Evolutionary conservation across 2,329 filamentous ascomycete species (phyloP), one percentile per base, ranked within the genome.

Genomic region (Chrysoporthe deuterocubensis): DNA sequence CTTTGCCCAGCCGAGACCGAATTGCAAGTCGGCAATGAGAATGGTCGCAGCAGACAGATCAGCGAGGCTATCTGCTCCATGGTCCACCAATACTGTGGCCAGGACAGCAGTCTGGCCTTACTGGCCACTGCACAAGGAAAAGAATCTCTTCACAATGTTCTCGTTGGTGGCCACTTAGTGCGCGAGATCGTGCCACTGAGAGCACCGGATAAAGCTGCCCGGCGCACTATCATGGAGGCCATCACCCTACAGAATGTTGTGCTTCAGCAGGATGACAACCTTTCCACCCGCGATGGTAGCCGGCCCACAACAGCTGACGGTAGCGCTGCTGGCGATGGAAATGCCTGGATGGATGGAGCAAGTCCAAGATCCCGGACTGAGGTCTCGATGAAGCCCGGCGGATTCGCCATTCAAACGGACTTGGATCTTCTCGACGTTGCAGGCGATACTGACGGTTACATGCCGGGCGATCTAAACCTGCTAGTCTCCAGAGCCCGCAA

Each of bases 371-470:
- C 86, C 69, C 78, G 81, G 44, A 78, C 79, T 16, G 71, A 72
- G 5, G 66, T 73, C 1, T 74, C 74, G 13, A 64, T 74, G 16
- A 79, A 77, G 60, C 77, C 81, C 4, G 86, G 87, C 64, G 91
- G 90, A 0, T 96, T 97, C 74, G 80, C 90, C 1, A 81, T 97
- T 6, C 91, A 94, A 67, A 81, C 88, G 0, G 87, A 91, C 61
- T 87, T 99, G 11, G 96, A 99, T 77, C 92, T 98, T 67, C 87
- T 98, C 9, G 95, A 98, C 71, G 86, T 99, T 66, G 94, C 96
- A 21, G 94, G 96, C 1, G 91, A 95, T 73, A 98, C 95, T 0
- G 96, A 99, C 76, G 96, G 96, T 0, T 99, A 98, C 76, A 97
- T 98, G 94, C 95, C 96, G 0, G 96, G 94, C 3, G 96, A 99